Percentiles rank a stretch among this genome's conserved stretches.
Conservation (phyloP, 192 early-diverging fungal species). For the Cetraspora pellucida region DNA sequence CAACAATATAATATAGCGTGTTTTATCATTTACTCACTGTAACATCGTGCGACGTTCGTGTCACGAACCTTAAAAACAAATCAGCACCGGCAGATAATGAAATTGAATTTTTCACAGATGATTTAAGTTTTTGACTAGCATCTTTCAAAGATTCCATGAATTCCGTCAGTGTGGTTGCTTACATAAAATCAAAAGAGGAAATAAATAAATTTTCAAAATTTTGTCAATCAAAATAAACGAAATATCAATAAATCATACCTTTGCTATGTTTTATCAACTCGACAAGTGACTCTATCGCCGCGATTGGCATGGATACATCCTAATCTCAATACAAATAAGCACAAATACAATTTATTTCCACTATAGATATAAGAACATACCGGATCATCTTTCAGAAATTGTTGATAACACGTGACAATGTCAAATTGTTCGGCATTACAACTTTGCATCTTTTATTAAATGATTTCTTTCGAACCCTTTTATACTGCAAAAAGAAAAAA, state of each 20-base stretch:
- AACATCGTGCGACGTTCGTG: slow-evolving; percentile 61
- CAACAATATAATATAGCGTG: not conserved
- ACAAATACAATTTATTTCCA: too few relatives aligned
- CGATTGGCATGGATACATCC: slow-evolving; percentile 75
- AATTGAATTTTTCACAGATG: slow-evolving; percentile 71
- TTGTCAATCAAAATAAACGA: not conserved
- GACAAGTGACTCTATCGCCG: slow-evolving; percentile 72
- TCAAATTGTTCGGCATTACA: slow-evolving; percentile 36
- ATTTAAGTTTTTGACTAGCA: slow-evolving; percentile 68
- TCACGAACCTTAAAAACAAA: slow-evolving; percentile 74
- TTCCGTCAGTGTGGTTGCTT: slow-evolving; percentile 88
- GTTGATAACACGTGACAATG: slow-evolving; percentile 43
- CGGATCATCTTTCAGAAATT: slow-evolving; percentile 36
- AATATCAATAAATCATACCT: slow-evolving; percentile 38
- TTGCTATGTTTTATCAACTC: slow-evolving; percentile 65
- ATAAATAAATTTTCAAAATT: slow-evolving; percentile 7
- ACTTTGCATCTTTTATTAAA: too few relatives aligned
- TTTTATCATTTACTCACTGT: slow-evolving; percentile 45
- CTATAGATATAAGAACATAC: slow-evolving; percentile 30
- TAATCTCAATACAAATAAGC: slow-evolving; percentile 30
- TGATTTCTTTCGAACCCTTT: too few relatives aligned
- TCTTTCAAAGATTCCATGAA: slow-evolving; percentile 77
- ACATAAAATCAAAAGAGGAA: not conserved
- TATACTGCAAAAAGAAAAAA: too few relatives aligned
- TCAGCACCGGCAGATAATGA: slow-evolving; percentile 88